phyloP scores from a whole-genome alignment of 345 rosid genomes.

The Ceriops tagal region DNA sequence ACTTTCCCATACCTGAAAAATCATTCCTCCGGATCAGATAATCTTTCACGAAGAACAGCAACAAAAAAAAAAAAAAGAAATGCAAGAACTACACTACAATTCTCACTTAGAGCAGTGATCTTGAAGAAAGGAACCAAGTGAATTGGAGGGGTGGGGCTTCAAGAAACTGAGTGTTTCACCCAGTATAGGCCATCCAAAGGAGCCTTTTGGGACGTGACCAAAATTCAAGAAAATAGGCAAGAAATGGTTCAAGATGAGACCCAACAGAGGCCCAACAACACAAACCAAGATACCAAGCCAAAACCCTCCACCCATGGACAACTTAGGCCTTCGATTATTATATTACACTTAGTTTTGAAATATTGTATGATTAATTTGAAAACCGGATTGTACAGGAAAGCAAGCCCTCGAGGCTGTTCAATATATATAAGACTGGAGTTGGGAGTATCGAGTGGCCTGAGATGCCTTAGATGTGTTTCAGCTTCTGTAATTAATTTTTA shows the following conservation, averaged over 20 bases:
- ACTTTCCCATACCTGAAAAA: constrained; percentile 26
- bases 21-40: not conserved
- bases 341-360: not conserved
- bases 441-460: not conserved
- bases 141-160: constrained; percentile 47
- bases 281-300: constrained; percentile 30
- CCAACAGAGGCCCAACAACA: constrained; percentile 16
- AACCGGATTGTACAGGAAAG: not conserved
- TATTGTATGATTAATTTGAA: not conserved
- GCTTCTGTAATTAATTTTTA: no score
- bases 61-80: no score
- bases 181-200: constrained; percentile 56
- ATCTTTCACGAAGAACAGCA: not conserved
- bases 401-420: constrained; percentile 13
- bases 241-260: constrained; percentile 34
- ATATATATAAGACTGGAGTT: constrained; percentile 17
- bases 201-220: constrained; percentile 39
- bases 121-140: constrained; percentile 44
- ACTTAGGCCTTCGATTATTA: not conserved
- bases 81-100: no score
- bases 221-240: constrained; percentile 30
- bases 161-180: constrained; percentile 58
- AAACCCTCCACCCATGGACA: constrained; percentile 28
- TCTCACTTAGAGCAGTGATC: constrained; percentile 43
- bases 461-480: no score